Base-by-base conservation (phyloP, 163 green algal genomes). In the Volvox carteri region DNA sequence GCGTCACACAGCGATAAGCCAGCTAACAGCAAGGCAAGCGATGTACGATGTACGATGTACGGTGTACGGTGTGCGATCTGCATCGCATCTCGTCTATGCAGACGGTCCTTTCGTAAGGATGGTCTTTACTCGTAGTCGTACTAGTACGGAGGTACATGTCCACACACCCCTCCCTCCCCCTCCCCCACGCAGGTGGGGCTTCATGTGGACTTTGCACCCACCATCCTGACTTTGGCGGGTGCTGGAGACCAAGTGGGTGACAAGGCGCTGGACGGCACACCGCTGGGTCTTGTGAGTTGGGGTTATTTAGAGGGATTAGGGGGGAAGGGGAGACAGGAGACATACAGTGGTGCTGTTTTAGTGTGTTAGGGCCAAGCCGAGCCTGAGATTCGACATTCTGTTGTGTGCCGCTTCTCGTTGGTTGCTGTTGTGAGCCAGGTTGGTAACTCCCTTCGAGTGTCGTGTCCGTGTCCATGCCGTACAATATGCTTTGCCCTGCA, bases 201-300 rank as follows among this genome's bases (percentile, higher is more conserved):
- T 19, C 84, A 89, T 46, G 84, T 89, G 54, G 84, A 89, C 84
- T 84, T 89, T 30, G 84, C 84, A 46, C 84, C 84, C 52, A 89
- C 84, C 52, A 67, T 89, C 54, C 70, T 89, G 39, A 77, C 72
- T 7, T 54, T 89, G 54, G 84, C 84, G 28, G 84, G 84, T 54
- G 84, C 54, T 2, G 44, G 72, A 12, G 21, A 25, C 48, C 67
- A 83, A 16, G 52, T 84, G 2, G 41, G 11, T 0, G 52, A 56
- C 28, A 89, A 89, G 84, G 72, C 14, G 72, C 84, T 89, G 52
- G 84, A 89, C 41, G 84, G 84, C 52, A 89, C 84, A 0, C 72
- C 84, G n/a, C 72, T 89, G 28, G 84, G 84, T 41, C 52, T 89
- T 12, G 83, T 88, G 68, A 44, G 83, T 74, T 33, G 54, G 35